phyloP scores from a whole-genome alignment of 2,329 filamentous ascomycete genomes.

The Cercospora sp. region DNA sequence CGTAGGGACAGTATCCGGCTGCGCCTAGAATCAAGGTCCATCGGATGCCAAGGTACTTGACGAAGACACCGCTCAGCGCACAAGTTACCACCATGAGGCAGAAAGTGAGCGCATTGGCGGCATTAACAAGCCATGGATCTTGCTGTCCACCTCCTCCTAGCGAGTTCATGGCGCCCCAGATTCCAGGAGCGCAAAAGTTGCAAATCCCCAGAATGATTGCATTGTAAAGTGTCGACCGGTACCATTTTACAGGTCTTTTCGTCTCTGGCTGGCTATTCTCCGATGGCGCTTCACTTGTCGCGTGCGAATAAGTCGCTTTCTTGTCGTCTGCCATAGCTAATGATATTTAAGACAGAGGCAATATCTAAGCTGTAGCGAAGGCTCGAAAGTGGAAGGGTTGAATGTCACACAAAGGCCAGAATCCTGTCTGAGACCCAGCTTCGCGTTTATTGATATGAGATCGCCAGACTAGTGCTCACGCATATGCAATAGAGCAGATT shows the following conservation, averaged over 20 bases:
- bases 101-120: conserved; percentile 70
- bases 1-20: conserved; percentile 69
- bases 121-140: conserved; percentile 66
- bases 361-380: neutral
- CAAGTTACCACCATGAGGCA: conserved; percentile 72
- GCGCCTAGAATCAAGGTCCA: conserved; percentile 70
- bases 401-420: neutral
- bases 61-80: conserved; percentile 63
- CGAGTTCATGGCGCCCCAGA: conserved; percentile 66
- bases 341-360: neutral
- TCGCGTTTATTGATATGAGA: neutral
- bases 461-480: neutral
- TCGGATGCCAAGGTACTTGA: conserved; percentile 69
- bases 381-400: neutral
- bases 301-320: conserved; percentile 9
- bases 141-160: conserved; percentile 68
- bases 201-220: conserved; percentile 69
- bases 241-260: conserved; percentile 46
- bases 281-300: conserved; percentile 14
- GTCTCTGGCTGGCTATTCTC: conserved; percentile 5
- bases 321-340: conserved; percentile 22
- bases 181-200: conserved; percentile 69
- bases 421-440: neutral
- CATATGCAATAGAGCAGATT: neutral
- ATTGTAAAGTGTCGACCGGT: conserved; percentile 71